Evolutionary conservation across 495 filamentous ascomycete genomes (phyloP), one percentile per base, ranked within the genome.

Genomic region (Penicillium coprophilum): DNA sequence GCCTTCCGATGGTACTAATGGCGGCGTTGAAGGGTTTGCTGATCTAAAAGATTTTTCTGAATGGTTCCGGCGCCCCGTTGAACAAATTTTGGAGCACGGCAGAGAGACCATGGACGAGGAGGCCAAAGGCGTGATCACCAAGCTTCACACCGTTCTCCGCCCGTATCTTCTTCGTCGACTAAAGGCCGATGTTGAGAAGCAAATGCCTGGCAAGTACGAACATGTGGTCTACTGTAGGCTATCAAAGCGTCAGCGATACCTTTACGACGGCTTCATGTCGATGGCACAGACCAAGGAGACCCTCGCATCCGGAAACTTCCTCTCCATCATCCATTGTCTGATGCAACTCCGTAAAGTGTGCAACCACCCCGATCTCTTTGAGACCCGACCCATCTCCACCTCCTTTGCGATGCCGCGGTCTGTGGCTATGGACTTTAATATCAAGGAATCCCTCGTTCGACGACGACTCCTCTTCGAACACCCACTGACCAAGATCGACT

Each of bases 311-410:
- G 95, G 95, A 19, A 99, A 97, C 63, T 96, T 96, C 67, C 84
- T 97, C 60, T 96, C 90, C 9, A 96, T 97, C 67, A 97, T 97
- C 71, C 96, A 96, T 71, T 97, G 95, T 72, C 76, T 99, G 41
- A 96, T 99, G 94, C 92, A 96, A 67, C 80, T 99, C 28, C 86
- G 95, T 21, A 96, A 97, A 68, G 95, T 99, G 41, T 99, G 95
- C 79, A 97, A 97, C 62, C 95, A 99, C 66, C 95, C 95, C 0
- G 95, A 99, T 75, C 82, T 97, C 13, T 99, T 99, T 66, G 89
- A 97, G 60, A 95, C 94, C n/a, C 84, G 95, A 13, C 91, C 89
- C n/a, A 96, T 99, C 66, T 92, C 95, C 63, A 97, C 91, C 2
- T 97, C 93, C 6, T 96, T 96, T 70, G 92, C 92, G 8, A 96